These are phyloP conservation scores for Globisporangium cylindrosporum DNA, from an alignment of 352 stramenopile genomes.

Conservation along the genomic window DNA sequence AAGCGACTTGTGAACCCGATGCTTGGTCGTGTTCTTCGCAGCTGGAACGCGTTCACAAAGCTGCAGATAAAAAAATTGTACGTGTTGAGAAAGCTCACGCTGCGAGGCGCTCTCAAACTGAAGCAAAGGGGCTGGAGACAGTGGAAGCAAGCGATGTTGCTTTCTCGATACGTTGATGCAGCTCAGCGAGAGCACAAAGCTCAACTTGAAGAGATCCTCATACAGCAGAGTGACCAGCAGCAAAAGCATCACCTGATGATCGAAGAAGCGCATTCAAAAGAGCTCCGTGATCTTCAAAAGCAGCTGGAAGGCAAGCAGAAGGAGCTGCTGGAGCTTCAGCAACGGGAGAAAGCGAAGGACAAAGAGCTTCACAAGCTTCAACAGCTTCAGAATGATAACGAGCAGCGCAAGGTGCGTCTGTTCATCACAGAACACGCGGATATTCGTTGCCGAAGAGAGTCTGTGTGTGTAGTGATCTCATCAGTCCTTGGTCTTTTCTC, in stretches of 20 bases:
- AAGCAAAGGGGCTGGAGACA: conserved; percentile 12
- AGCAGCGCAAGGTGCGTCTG: conserved; percentile 24
- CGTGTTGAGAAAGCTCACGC: conserved; percentile 8
- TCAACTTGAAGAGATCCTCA: neutral
- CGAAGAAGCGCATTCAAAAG: conserved; percentile 12
- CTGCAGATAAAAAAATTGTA: neutral
- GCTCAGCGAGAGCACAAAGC: neutral
- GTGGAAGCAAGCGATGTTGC: neutral
- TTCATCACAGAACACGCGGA: neutral
- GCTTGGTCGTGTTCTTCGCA: neutral
- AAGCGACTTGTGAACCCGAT: neutral
- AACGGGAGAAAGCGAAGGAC: neutral
- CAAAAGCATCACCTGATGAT: conserved; percentile 6
- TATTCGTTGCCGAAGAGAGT: neutral
- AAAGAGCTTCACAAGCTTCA: conserved; percentile 15
- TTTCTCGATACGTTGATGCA: neutral
- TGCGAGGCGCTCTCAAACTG: neutral
- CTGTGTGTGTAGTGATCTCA: neutral
- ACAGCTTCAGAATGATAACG: conserved; percentile 9
- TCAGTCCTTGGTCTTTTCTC: neutral
- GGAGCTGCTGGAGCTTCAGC: conserved; percentile 14
- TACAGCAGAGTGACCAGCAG: conserved; percentile 4
- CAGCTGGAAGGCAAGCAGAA: conserved; percentile 25
- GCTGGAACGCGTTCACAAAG: conserved; percentile 7
- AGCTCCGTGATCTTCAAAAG: conserved; percentile 25